These are phyloP conservation scores for Hypericum perforatum DNA, from an alignment of 345 rosid genomes.

Conservation along the genomic window DNA sequence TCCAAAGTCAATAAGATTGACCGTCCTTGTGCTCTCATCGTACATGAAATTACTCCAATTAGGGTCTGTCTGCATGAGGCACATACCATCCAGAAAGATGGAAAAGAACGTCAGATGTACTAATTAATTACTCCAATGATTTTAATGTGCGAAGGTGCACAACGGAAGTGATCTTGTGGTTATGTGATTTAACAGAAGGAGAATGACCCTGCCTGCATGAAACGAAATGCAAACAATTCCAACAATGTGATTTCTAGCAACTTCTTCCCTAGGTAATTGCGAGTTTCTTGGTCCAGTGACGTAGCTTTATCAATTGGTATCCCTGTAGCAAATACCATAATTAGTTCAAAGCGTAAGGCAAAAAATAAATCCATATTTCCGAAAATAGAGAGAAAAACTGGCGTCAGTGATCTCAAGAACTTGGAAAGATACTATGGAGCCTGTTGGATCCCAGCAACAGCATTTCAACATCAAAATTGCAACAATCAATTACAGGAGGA, in stretches of 20 bases:
- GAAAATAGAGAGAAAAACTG: background rate
- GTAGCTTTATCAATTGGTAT: constrained; percentile 88
- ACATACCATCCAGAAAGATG: background rate
- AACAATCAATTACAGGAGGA: constrained; percentile 5
- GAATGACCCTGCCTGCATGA: constrained; percentile 56
- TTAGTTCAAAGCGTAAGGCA: background rate
- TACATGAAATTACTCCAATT: constrained; percentile 94
- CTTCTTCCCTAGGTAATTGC: constrained; percentile 72
- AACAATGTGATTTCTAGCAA: constrained; percentile 75
- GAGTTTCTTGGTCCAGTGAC: constrained; percentile 55
- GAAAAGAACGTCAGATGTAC: background rate
- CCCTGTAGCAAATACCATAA: constrained; percentile 31
- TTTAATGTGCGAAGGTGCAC: no score
- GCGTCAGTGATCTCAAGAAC: no score
- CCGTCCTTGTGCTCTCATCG: constrained; percentile 47
- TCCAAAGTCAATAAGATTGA: constrained; percentile 91
- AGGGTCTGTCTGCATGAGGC: constrained; percentile 75
- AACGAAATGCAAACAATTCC: constrained; percentile 82
- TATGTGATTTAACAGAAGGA: background rate
- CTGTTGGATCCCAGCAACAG: no score
- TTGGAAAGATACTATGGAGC: no score
- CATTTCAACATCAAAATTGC: background rate
- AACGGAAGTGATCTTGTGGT: no score
- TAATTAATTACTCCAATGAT: background rate
- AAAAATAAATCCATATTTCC: background rate